Evolutionary conservation across 331 rosid species (phyloP), one percentile per base, ranked within the genome.

Genomic region (Saraca asoca): DNA sequence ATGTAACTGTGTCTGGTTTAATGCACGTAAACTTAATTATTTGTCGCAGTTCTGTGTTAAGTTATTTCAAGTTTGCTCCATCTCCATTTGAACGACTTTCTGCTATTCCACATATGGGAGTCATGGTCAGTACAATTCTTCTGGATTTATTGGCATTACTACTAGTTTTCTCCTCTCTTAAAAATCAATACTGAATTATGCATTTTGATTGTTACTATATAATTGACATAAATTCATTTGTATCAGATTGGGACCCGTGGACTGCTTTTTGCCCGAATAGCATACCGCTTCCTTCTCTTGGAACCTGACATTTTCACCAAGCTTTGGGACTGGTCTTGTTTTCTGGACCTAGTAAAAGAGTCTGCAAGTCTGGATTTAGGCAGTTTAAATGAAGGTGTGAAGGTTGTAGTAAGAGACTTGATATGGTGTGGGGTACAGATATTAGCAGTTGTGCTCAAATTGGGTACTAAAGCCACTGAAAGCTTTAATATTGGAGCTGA

Each of bases 271-370:
- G 79, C 81, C 54, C 87, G 70, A 62, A 81, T 80, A 57, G 89
- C 96, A 45, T 93, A 87, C 58, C 91, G 95, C 55, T 56, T 89
- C 58, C 94, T 93, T 37, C 64, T 87, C 20, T 16, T 72, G 66
- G 76, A 85, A 37, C 59, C 85, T 55, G 89, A 82, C 49, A 66
- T 64, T 58, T 93, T 93, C 77, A 59, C 81, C 3, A 78, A 85
- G 82, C 77, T 79, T 42, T 87, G 91, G 96, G 80, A 92, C 51
- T 89, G 96, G 96, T 87, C 91, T 5, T 87, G 89, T 81, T 89
- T 85, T 63, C 42, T 79, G 59, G 82, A 74, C 37, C 78, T 89
- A 10, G 29, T 79, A 70, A 66, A 78, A 64, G 84, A 73, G 66
- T 65, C 68, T 8, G 43, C 51, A 65, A 71, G 39, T 56, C 24